Evolutionary conservation across 2,329 filamentous ascomycete species (phyloP), one percentile per base, ranked within the genome.

Genomic region (Pseudogymnoascus sp.): DNA sequence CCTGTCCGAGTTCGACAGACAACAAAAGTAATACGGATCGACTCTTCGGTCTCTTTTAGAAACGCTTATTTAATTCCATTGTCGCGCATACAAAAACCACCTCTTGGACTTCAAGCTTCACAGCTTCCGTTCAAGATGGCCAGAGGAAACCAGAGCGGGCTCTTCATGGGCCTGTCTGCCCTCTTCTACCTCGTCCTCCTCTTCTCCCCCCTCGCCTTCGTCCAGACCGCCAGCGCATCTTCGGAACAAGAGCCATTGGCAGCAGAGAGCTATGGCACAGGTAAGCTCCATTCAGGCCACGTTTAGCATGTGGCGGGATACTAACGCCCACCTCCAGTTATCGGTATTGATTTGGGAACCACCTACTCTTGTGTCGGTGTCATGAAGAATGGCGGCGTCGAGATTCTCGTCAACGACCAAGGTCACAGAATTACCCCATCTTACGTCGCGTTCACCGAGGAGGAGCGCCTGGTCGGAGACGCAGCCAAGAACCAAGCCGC

Each of bases 401-500:
- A 96, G 74, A 96, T 96, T 80, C 83, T 96, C 71, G 90, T 91
- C 79, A 96, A 96, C 82, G 91, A 96, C 79, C 92, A 96, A 83
- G 91, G 91, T 83, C 92, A 96, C 86, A 90, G 91, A 81, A 96
- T 96, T 71, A 96, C 92, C 71, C 92, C 92, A 62, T 96, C 91
- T 68, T 96, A 94, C 78, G 92, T 96, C 75, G 92, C 91, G 73
- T 96, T 96, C 78, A 97, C 92, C 77, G 92, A 97, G 72, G 92
- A 97, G 68, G 94, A 97, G 80, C 88, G 94, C 75, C 83, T 99
- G 69, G 92, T 99, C 70, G 94, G 94, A 83, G 94, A 99, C 78
- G 91, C 94, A 73, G 92, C 92, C 73, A 96, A 96, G 88, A 95
- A 96, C 81, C 92, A 96, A 83, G 92, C 90, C 74, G 87, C 90